phyloP scores from a whole-genome alignment of 2,329 filamentous ascomycete species.

The Colletotrichum sp. region DNA sequence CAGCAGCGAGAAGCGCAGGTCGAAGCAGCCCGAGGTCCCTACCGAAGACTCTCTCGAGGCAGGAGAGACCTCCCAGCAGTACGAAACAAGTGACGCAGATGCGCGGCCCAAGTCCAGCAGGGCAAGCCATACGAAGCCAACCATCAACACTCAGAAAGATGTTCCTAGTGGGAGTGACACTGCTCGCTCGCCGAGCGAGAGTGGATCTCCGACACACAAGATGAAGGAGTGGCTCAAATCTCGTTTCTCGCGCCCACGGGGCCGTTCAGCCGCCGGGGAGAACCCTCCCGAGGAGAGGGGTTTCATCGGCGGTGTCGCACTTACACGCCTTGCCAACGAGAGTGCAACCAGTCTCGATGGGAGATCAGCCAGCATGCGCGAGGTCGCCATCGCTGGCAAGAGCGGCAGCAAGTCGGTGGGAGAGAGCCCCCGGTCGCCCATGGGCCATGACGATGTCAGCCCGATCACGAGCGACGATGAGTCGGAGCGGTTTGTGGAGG shows the following conservation, averaged over 20 bases:
- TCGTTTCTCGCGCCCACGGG: constrained; percentile 48
- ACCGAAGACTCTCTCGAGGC: neutral
- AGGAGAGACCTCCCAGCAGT: neutral
- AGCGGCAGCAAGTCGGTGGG: constrained; percentile 32
- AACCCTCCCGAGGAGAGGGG: constrained; percentile 33
- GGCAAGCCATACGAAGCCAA: constrained; percentile 16
- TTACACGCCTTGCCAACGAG: constrained; percentile 44
- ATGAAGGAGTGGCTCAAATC: constrained; percentile 63
- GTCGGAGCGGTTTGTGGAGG: constrained; percentile 49
- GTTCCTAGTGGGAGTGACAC: neutral
- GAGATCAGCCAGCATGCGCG: constrained; percentile 47
- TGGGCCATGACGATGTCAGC: constrained; percentile 39
- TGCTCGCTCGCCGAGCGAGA: constrained; percentile 21
- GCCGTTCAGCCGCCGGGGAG: constrained; percentile 44
- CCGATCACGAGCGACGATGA: constrained; percentile 34
- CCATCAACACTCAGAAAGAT: constrained; percentile 23
- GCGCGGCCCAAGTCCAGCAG: neutral
- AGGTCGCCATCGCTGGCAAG: constrained; percentile 51
- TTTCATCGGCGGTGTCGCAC: constrained; percentile 57
- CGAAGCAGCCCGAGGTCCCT: constrained; percentile 29
- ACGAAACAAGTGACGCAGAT: neutral
- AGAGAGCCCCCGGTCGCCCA: constrained; percentile 8
- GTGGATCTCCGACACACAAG: constrained; percentile 36
- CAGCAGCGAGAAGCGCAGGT: constrained; percentile 60
- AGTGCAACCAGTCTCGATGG: constrained; percentile 50